phyloP scores from a whole-genome alignment of 2,329 filamentous ascomycete species.

The Tolypocladium pustulatum region DNA sequence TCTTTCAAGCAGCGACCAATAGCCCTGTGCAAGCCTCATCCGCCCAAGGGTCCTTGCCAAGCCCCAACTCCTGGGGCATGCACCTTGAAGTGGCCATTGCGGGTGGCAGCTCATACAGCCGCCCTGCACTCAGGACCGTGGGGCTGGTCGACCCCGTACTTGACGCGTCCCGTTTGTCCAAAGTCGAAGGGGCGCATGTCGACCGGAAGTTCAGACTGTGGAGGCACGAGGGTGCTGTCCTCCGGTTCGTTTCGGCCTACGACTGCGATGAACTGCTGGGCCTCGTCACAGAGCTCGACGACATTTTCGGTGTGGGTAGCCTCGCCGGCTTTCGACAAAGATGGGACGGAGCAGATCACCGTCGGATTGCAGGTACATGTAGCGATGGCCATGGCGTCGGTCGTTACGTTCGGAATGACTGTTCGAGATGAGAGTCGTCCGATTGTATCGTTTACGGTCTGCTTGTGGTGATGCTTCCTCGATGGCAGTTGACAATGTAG shows the following conservation, averaged over 20 bases:
- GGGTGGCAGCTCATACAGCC: not conserved
- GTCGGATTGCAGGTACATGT: not conserved
- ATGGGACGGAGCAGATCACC: not conserved
- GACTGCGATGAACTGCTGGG: not conserved
- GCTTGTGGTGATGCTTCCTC: not conserved
- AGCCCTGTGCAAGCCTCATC: too few relatives aligned
- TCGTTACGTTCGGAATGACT: not conserved
- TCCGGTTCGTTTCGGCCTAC: not conserved
- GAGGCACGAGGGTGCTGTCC: not conserved
- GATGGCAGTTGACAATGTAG: too few relatives aligned
- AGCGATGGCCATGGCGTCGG: not conserved
- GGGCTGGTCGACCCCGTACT: not conserved
- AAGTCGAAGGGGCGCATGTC: not conserved
- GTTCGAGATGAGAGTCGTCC: not conserved
- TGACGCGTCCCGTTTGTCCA: not conserved
- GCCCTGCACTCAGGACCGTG: not conserved
- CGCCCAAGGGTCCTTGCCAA: not conserved
- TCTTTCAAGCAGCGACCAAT: too few relatives aligned
- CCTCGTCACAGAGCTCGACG: not conserved
- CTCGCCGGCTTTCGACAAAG: not conserved
- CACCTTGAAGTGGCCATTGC: not conserved
- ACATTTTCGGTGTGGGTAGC: not conserved
- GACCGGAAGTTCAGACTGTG: not conserved
- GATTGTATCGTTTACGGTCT: too few relatives aligned
- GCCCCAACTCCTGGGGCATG: not conserved